phyloP scores from a whole-genome alignment of 2,329 filamentous ascomycete genomes.

The Biscogniauxia mediterranea region DNA sequence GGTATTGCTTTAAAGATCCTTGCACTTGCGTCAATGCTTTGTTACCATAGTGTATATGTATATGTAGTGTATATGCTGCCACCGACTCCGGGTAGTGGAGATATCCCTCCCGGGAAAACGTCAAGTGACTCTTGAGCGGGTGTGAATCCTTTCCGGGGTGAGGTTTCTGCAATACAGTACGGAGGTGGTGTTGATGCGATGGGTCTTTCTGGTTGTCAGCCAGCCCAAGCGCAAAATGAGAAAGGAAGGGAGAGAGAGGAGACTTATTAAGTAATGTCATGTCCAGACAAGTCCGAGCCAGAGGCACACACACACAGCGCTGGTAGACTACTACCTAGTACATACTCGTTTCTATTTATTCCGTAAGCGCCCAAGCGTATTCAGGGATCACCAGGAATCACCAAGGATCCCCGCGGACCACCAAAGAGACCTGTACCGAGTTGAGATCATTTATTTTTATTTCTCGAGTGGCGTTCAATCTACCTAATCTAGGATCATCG shows the following conservation, averaged over 20 bases:
- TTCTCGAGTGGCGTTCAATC: too few species aligned
- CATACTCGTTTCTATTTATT: not conserved
- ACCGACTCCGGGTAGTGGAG: conserved; percentile 12
- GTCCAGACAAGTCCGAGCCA: too few species aligned
- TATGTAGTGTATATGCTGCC: conserved; percentile 28
- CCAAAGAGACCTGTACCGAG: too few species aligned
- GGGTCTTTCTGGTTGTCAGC: not conserved
- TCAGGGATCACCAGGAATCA: not conserved
- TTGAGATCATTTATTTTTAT: too few species aligned
- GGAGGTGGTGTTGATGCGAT: not conserved
- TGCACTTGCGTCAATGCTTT: conserved; percentile 42
- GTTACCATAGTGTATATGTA: conserved; percentile 5
- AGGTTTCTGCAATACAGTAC: not conserved
- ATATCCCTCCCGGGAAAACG: not conserved
- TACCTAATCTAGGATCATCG: not conserved
- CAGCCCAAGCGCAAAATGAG: not conserved
- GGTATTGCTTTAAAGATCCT: conserved; percentile 23
- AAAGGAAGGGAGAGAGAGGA: not conserved
- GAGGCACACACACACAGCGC: too few species aligned
- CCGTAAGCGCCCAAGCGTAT: not conserved
- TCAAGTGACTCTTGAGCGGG: not conserved
- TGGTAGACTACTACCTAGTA: not conserved
- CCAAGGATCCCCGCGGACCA: too few species aligned
- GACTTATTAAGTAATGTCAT: not conserved
- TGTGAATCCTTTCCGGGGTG: conserved; percentile 2